Evolutionary conservation across 768 basidiomycete species (phyloP), one percentile per base, ranked within the genome.

Genomic region (Boletus rubropictus): DNA sequence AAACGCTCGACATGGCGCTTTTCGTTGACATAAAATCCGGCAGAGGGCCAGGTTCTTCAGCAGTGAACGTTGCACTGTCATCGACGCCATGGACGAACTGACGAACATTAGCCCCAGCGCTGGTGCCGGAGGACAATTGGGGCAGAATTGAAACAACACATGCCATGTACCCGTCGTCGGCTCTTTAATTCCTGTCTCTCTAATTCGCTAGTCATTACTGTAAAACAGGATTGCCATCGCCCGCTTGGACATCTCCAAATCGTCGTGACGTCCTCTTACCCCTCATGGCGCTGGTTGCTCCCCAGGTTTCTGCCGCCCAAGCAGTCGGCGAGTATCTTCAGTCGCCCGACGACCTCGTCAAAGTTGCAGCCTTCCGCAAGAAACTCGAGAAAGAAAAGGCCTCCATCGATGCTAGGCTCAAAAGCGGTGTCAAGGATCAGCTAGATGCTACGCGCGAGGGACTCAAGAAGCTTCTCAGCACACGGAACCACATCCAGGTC

Each of bases 351-450:
- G 94, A 96, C 69, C 85, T 98, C 46, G 72, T 81, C 54, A 96
- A 96, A 67, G 80, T 97, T 28, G 76, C 80, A 1, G 80, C 90
- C 0, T 91, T 90, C 61, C 80, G 91, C 52, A 95, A 94, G 73
- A 94, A 94, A 60, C 78, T 97, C 36, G 86, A 93, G 67, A 97
- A 97, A 67, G 95, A 98, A 68, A 95, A 96, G 68, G 83, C 91
- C 1, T 89, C 91, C 8, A 88, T 98, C 50, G 90, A 96, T 60
- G 83, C 86, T 4, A 79, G 92, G 59, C 80, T 98, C 39, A 87
- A 92, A 61, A 85, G 78, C 46, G 90, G 92, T 9, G 92, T 95
- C 54, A 91, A 88, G 65, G 89, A 94, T 50, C 95, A 98, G 63
- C 75, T 99, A 17, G 85, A 91, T 57, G 81, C 89, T 1, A 97